A percentile compares a stretch with the other conserved stretches of the same genome.
Evolutionary conservation across 768 basidiomycete genomes (phyloP).

Genomic region (Lentinula aciculospora): DNA sequence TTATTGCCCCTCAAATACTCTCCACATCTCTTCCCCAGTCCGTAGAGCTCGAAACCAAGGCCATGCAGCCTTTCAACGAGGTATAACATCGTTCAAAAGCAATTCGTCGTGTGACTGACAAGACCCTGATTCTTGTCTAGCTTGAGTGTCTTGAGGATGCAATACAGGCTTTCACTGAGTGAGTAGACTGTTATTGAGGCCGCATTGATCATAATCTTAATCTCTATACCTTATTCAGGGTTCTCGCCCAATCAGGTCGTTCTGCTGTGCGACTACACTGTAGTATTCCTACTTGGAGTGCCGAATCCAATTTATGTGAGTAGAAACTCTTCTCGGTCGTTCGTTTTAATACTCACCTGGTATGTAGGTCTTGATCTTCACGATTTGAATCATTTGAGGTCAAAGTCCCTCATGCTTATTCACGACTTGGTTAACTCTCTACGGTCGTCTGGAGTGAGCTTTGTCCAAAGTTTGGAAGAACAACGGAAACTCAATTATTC

Average conservation of each 20-base stretch:
- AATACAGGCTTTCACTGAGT: constrained; percentile 61
- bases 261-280: constrained; percentile 53
- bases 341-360: background rate
- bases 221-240: constrained; percentile 24
- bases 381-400: constrained; percentile 61
- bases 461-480: background rate
- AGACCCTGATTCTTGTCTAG: constrained; percentile 23
- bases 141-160: constrained; percentile 49
- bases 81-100: constrained; percentile 17
- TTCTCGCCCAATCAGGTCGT: constrained; percentile 41
- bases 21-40: background rate
- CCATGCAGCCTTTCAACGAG: constrained; percentile 23
- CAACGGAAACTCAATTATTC: constrained; percentile 3
- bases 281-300: constrained; percentile 62
- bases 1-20: constrained; percentile 3
- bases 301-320: constrained; percentile 55
- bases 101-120: constrained; percentile 7
- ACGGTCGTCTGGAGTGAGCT: constrained; percentile 53
- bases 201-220: background rate
- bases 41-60: constrained; percentile 13
- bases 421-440: constrained; percentile 59
- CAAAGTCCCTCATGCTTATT: constrained; percentile 56
- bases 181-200: constrained; percentile 13
- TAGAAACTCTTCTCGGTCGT: constrained; percentile 6
- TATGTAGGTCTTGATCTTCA: constrained; percentile 57